Percentiles rank a stretch among this genome's conserved stretches.
phyloP scores from a whole-genome alignment of 1,284 basidiomycete genomes.

The Tilletiopsis washingtonensis region DNA sequence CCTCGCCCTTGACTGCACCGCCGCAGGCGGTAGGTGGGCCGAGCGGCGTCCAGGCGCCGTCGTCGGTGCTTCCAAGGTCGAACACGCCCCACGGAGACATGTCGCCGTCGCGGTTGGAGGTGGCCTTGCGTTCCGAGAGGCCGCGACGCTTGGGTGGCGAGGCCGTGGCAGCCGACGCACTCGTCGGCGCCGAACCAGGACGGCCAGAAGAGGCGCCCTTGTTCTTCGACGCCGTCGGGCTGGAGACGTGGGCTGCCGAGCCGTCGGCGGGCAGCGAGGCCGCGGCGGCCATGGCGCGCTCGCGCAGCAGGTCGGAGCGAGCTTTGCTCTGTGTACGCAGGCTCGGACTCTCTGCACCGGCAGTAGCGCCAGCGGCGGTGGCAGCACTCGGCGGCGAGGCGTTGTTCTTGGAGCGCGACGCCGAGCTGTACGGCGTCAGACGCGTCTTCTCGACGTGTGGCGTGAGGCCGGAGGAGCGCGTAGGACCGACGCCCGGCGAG shows the following conservation, averaged over 20 bases:
- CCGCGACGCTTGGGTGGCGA: background rate
- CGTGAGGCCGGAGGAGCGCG: slow-evolving; percentile 1
- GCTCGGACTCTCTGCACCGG: no score
- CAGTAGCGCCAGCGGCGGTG: no score
- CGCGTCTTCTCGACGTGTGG: slow-evolving; percentile 7
- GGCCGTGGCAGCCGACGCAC: background rate
- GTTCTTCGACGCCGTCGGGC: background rate
- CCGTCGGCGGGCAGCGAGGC: background rate
- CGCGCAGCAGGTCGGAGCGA: background rate
- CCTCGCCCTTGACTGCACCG: background rate
- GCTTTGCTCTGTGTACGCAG: background rate
- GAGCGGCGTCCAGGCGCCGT: background rate
- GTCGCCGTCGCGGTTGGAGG: background rate
- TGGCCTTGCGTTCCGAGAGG: background rate
- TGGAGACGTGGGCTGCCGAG: background rate
- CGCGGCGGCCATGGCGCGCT: background rate
- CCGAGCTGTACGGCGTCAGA: background rate
- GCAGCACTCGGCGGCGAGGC: background rate
- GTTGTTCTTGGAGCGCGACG: background rate
- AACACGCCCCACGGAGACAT: background rate
- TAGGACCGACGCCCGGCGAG: background rate
- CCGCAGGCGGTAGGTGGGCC: background rate
- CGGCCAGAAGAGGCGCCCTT: background rate
- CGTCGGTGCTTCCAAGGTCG: background rate
- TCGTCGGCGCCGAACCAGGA: background rate